Conservation (phyloP, 2,329 filamentous ascomycete species). For the Eurotiales sp. region DNA sequence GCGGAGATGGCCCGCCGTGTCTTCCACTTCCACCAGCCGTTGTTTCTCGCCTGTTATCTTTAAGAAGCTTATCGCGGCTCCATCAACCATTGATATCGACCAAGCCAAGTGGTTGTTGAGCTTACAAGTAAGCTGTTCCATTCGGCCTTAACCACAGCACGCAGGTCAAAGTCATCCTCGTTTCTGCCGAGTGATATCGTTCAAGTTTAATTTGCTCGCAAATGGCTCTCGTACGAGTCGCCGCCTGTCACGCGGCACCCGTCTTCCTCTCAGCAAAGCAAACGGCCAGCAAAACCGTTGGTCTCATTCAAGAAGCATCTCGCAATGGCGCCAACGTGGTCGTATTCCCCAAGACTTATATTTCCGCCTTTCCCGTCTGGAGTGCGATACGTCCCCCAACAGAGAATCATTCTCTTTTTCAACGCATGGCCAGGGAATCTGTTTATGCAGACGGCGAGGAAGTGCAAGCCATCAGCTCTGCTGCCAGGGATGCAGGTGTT, state of each 20-base stretch:
- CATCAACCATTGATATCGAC: no score
- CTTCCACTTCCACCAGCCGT: no score
- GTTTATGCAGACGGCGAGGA: conserved; percentile 48
- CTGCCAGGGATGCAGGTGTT: conserved; percentile 35
- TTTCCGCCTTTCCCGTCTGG: conserved; percentile 55
- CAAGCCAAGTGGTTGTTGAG: no score
- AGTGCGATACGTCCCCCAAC: conserved; percentile 45
- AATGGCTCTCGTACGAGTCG: background rate
- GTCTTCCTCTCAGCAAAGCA: conserved; percentile 46
- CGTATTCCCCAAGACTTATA: conserved; percentile 53
- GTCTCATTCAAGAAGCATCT: conserved; percentile 45
- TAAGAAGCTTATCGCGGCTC: no score
- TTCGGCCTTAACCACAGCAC: no score
- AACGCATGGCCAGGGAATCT: conserved; percentile 44
- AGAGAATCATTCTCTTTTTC: conserved; percentile 50
- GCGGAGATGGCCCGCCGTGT: no score
- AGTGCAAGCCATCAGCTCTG: conserved; percentile 37
- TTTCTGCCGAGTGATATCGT: no score
- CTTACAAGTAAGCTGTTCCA: no score
- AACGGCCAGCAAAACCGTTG: conserved; percentile 48
- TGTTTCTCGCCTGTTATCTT: no score
- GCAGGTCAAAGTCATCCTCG: no score
- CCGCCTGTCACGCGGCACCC: conserved; percentile 40
- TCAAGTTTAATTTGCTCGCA: no score
- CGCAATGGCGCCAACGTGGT: conserved; percentile 46